Evolutionary conservation across 139 green algal species (phyloP), one percentile per base, ranked within the genome.

Genomic region (Chlorella sorokiniana): DNA sequence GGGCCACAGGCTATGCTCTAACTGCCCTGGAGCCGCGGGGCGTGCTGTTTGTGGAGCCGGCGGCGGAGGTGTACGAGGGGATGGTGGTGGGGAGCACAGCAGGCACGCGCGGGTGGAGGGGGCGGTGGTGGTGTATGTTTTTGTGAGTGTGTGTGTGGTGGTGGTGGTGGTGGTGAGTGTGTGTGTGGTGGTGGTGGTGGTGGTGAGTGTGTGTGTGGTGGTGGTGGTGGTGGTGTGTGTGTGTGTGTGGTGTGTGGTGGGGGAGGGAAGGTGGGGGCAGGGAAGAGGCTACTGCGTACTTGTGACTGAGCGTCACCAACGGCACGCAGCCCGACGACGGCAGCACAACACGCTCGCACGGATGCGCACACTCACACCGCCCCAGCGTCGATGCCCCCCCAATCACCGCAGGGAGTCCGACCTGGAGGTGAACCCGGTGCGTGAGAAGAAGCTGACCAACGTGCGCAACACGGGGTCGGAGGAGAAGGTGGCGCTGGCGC

Each of bases 371-470:
- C n/a, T n/a, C n/a, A n/a, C n/a, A n/a, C n/a, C n/a, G n/a, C n/a
- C n/a, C n/a, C n/a, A n/a, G n/a, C n/a, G n/a, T n/a, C n/a, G n/a
- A n/a, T n/a, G n/a, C n/a, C n/a, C n/a, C n/a, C n/a, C n/a, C n/a
- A n/a, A n/a, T n/a, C n/a, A n/a, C n/a, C n/a, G 23, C 45, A 87
- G 88, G 11, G 92, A 95, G 41, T 73, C 89, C 0, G 90, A 95
- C 67, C 65, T 97, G 62, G 91, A 96, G 59, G 75, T 88, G 33
- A 98, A 98, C 88, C 90, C 93, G 0, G 86, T 91, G 8, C 87
- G 89, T 1, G 94, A 93, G 75, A 98, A 98, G 92, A 91, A 96
- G 84, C 88, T 96, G 25, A 94, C 86, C 42, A 98, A 98, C 73
- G 88, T 98, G 42, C 87, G 95, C 22, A 87, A 79, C n/a, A 83